phyloP scores from a whole-genome alignment of 2,329 filamentous ascomycete species.

The Penicillium polonicum region DNA sequence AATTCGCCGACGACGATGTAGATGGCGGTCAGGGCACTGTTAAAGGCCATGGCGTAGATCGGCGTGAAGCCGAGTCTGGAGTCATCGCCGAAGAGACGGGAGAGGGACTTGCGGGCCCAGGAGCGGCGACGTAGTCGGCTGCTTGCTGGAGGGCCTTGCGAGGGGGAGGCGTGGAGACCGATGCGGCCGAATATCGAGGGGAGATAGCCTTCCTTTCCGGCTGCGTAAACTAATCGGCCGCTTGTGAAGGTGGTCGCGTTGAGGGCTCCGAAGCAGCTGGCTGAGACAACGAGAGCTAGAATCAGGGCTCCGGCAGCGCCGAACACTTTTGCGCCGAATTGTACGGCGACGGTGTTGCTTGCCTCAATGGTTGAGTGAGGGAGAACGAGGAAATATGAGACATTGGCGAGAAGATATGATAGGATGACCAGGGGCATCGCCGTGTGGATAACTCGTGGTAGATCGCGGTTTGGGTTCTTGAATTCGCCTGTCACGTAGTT shows the following conservation, averaged over 20 bases:
- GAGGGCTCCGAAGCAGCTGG: conserved; percentile 89
- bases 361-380: conserved; percentile 76
- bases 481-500: conserved; percentile 99
- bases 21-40: conserved; percentile 66
- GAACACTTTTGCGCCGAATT: conserved; percentile 88
- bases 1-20: conserved; percentile 92
- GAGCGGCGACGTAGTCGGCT: conserved; percentile 47
- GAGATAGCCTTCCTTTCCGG: conserved; percentile 92
- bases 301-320: conserved; percentile 77
- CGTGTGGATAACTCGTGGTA: conserved; percentile 92
- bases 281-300: conserved; percentile 83
- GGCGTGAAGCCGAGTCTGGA: conserved; percentile 87
- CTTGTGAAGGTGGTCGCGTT: conserved; percentile 95
- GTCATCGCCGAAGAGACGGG: conserved; percentile 69
- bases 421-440: conserved; percentile 92
- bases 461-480: conserved; percentile 81
- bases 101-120: conserved; percentile 60
- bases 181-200: conserved; percentile 80
- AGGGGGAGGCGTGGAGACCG: conserved; percentile 57
- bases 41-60: conserved; percentile 86
- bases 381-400: conserved; percentile 92
- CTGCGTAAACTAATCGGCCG: conserved; percentile 86
- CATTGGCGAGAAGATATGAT: conserved; percentile 84
- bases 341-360: conserved; percentile 92
- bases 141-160: conserved; percentile 23